Conservation (phyloP, 2,329 filamentous ascomycete species). For the Seiridium unicorne region DNA sequence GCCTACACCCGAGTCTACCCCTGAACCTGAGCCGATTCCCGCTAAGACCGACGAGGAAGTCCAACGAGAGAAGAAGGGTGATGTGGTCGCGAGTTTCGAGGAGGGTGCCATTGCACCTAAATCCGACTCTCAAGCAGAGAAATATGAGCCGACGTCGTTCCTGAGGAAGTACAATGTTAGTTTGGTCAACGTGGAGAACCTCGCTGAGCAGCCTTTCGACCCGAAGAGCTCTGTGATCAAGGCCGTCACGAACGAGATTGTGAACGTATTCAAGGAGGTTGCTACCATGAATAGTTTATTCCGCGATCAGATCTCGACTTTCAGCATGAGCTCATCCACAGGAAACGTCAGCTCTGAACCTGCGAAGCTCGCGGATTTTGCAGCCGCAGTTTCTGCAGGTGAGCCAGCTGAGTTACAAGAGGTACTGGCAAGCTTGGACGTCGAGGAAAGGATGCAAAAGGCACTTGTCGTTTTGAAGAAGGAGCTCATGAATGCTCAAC, state of each 20-base stretch:
- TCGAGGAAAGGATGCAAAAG: conserved; percentile 90
- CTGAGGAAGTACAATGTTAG: conserved; percentile 89
- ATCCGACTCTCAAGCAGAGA: conserved; percentile 45
- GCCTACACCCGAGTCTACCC: conserved; percentile 44
- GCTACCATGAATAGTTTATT: conserved; percentile 92
- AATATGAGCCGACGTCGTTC: conserved; percentile 88
- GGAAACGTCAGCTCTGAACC: conserved; percentile 95
- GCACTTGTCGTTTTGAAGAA: conserved; percentile 92
- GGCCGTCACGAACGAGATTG: conserved; percentile 93
- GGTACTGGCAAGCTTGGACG: conserved; percentile 82
- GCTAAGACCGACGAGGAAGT: conserved; percentile 53
- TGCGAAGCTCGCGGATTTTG: conserved; percentile 93
- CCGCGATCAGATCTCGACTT: conserved; percentile 95
- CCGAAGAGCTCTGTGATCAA: conserved; percentile 86
- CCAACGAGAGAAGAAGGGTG: conserved; percentile 72
- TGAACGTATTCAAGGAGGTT: conserved; percentile 98
- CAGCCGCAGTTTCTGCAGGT: conserved; percentile 91
- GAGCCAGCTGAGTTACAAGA: conserved; percentile 91
- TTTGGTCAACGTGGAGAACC: conserved; percentile 91
- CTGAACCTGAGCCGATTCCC: conserved; percentile 63
- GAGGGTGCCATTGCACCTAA: conserved; percentile 68
- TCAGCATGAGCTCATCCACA: conserved; percentile 91
- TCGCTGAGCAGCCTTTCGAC: conserved; percentile 85
- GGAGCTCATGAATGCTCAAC: conserved; percentile 95
- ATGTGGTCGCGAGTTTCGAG: conserved; percentile 96